These are phyloP conservation scores for Stentor coeruleus DNA, from an alignment of 73 alveolate species.

Conservation along the genomic window DNA sequence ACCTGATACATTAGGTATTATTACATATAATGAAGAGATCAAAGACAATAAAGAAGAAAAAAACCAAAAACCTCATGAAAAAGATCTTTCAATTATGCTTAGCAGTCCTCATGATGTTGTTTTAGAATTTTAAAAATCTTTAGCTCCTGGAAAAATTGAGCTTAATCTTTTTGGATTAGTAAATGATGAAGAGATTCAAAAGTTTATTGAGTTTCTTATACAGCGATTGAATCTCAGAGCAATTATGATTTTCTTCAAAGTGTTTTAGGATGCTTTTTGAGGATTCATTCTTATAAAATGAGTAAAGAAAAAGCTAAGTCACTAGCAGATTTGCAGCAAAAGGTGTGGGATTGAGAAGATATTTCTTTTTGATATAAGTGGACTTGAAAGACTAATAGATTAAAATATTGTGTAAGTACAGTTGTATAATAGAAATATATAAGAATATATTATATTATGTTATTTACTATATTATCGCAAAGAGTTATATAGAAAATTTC, in stretches of 20 bases:
- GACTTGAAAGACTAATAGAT: conserved; percentile 1
- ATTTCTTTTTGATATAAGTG: neutral
- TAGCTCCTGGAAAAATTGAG: conserved; percentile 20
- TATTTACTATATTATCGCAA: no score
- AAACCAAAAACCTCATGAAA: neutral
- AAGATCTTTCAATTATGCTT: neutral
- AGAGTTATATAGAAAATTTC: no score
- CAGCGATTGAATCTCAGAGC: neutral
- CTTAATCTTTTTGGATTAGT: neutral
- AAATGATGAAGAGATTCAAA: neutral
- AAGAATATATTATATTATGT: no score
- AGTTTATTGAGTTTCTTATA: neutral
- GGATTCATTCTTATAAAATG: neutral
- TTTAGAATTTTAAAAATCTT: neutral
- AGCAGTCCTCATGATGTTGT: neutral
- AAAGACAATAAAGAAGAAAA: neutral
- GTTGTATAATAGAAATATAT: no score
- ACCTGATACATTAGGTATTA: conserved; percentile 16
- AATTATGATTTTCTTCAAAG: conserved; percentile 16
- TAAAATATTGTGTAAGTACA: no score
- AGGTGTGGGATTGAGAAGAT: neutral
- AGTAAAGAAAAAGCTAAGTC: neutral
- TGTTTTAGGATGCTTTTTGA: neutral
- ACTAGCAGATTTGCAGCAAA: neutral
- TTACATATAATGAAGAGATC: neutral